These are phyloP conservation scores for Erodium texanum DNA, from an alignment of 441 rosid genomes.

Conservation along the genomic window DNA sequence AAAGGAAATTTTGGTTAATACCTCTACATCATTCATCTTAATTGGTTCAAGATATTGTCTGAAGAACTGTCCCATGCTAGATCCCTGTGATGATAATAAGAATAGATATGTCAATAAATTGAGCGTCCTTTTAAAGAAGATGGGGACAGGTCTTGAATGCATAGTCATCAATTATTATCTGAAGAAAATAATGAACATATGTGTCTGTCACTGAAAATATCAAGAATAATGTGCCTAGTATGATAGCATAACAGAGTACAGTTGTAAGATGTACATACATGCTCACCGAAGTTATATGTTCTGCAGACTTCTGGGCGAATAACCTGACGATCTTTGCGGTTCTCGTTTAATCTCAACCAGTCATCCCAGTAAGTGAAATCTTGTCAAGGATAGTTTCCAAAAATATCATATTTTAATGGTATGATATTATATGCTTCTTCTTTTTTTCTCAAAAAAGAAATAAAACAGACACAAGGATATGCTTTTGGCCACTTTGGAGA, in stretches of 20 bases:
- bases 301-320: constrained; percentile 95
- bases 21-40: constrained; percentile 79
- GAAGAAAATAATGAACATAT: not conserved
- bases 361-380: constrained; percentile 93
- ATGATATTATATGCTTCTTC: not conserved
- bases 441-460: not conserved
- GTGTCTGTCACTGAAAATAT: not conserved
- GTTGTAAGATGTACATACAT: constrained; percentile 41
- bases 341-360: constrained; percentile 88
- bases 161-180: no score
- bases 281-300: constrained; percentile 96
- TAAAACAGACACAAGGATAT: constrained; percentile 56
- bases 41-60: constrained; percentile 76
- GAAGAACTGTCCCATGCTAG: constrained; percentile 94
- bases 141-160: no score
- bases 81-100: constrained; percentile 44
- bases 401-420: constrained; percentile 12
- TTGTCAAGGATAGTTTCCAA: constrained; percentile 51
- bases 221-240: not conserved
- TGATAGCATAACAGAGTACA: not conserved
- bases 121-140: not conserved
- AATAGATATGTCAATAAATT: not conserved
- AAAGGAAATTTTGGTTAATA: constrained; percentile 19
- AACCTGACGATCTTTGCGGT: constrained; percentile 85
- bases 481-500: constrained; percentile 99